Base-by-base conservation (phyloP, 371 early-diverging fungal genomes). In the Mucor plumbeus region DNA sequence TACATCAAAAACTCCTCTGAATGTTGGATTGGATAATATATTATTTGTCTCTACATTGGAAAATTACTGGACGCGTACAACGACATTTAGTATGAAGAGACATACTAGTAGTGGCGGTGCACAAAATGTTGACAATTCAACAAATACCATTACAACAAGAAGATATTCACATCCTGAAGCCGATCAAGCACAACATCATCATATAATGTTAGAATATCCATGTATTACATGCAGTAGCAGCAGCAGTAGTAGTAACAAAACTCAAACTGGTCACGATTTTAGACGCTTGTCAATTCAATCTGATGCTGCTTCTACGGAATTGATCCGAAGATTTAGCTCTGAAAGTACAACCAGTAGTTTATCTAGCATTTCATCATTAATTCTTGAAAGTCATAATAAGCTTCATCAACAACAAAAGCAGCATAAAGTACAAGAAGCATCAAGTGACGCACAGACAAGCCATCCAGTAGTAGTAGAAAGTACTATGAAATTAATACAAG, bases 131-230 rank as follows among this genome's bases (percentile, higher is more conserved):
- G 47, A 47, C 26, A 21, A 53, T 31, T 3, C 26, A 19, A 11
- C 26, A 13, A 13, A 21, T 26, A 10, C 13, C 31, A 53, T 6
- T 31, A 14, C 86, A 90, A 15, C 71, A 89, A 67, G 78, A 85
- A 48, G 90, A 92, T 58, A 77, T 83, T 47, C 87, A 82, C 53
- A 83, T 81, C 76, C 74, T 93, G 43, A 85, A 80, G 60, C 73
- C 26, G 14, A 53, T 21, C 17, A 11, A 31, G 21, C 26, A 5
- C 53, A 53, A 26, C 26, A 31, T 11, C 53, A 53, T 26, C 53
- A 53, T 26, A 26, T 31, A 21, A 53, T 53, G 53, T 11, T 31
- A 82, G 65, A 78, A 89, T 53, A 83, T 91, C 36, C 81, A 1
- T 47, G 19, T 34, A n/a, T 19, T 26, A 10, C 58, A 31, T 44